phyloP scores from a whole-genome alignment of 1,139 yeast species.

The Debaryomyces sp. region DNA sequence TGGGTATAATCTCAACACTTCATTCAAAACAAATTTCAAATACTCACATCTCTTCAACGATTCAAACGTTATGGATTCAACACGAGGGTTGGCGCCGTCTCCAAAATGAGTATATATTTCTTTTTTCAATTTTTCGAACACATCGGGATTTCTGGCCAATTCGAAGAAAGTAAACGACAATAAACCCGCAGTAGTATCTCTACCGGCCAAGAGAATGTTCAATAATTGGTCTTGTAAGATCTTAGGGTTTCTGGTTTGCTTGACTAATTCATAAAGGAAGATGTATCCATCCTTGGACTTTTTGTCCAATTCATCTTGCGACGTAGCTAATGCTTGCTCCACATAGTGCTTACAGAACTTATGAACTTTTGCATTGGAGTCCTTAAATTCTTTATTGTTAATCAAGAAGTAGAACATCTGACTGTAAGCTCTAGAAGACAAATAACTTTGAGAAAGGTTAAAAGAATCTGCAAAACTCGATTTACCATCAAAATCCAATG shows the following conservation, averaged over 20 bases:
- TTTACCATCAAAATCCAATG: slow-evolving; percentile 23
- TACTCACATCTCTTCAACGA: slow-evolving; percentile 52
- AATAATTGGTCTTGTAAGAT: slow-evolving; percentile 48
- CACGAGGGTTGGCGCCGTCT: slow-evolving; percentile 30
- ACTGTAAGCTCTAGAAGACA: slow-evolving; percentile 32
- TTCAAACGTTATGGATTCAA: slow-evolving; percentile 47
- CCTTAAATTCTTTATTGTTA: slow-evolving; percentile 34
- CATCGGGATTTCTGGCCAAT: slow-evolving; percentile 42
- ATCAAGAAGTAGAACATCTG: slow-evolving; percentile 31
- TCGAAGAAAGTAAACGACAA: slow-evolving; percentile 45
- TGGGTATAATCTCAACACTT: slow-evolving; percentile 56
- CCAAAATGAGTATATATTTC: slow-evolving; percentile 40
- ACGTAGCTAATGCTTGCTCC: slow-evolving; percentile 29
- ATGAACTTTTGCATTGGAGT: slow-evolving; percentile 31
- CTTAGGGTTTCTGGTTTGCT: slow-evolving; percentile 45
- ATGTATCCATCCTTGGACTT: slow-evolving; percentile 39
- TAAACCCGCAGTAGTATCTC: slow-evolving; percentile 52
- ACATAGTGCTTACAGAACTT: slow-evolving; percentile 39
- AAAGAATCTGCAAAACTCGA: slow-evolving; percentile 27
- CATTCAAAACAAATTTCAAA: slow-evolving; percentile 51
- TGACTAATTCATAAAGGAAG: slow-evolving; percentile 48
- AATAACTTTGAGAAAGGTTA: slow-evolving; percentile 33
- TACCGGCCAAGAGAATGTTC: slow-evolving; percentile 48
- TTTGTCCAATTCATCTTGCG: slow-evolving; percentile 40
- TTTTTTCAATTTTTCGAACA: slow-evolving; percentile 35